Percentiles rank a stretch among this genome's conserved stretches.
phyloP scores from a whole-genome alignment of 2,329 filamentous ascomycete species.

The Ceratocystis alfenasii region DNA sequence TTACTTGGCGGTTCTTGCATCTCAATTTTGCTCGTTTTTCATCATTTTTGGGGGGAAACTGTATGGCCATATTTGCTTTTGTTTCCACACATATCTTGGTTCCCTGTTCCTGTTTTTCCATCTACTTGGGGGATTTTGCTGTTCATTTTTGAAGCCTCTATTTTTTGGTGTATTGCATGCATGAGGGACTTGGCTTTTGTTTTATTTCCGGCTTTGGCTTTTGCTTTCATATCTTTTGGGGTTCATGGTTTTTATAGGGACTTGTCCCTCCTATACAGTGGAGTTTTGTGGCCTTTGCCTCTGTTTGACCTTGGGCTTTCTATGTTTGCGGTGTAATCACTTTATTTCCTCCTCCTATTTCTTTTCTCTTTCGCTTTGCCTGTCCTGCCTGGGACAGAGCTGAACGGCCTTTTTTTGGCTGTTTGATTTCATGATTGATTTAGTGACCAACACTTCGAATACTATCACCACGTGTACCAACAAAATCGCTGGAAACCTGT shows the following conservation, averaged over 20 bases:
- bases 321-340: neutral
- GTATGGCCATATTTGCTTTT: conserved; percentile 6
- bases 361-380: neutral
- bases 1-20: conserved; percentile 8
- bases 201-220: conserved; percentile 6
- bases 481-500: neutral
- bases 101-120: neutral
- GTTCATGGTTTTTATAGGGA: conserved; percentile 13
- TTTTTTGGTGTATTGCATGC: conserved; percentile 16
- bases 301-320: neutral
- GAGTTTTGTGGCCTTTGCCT: conserved; percentile 14
- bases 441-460: neutral
- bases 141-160: conserved; percentile 10
- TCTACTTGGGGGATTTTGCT: conserved; percentile 8
- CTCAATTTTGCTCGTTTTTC: conserved; percentile 12
- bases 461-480: neutral
- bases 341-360: neutral
- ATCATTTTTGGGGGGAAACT: conserved; percentile 9
- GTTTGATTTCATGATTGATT: conserved; percentile 4
- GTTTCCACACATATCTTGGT: conserved; percentile 6
- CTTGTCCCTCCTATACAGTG: conserved; percentile 18
- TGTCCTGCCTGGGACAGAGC: no score
- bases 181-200: conserved; percentile 18
- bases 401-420: neutral
- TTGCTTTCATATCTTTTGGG: conserved; percentile 1